Base-by-base conservation (phyloP, 2,329 filamentous ascomycete species). In the Lachnum nothofagi region DNA sequence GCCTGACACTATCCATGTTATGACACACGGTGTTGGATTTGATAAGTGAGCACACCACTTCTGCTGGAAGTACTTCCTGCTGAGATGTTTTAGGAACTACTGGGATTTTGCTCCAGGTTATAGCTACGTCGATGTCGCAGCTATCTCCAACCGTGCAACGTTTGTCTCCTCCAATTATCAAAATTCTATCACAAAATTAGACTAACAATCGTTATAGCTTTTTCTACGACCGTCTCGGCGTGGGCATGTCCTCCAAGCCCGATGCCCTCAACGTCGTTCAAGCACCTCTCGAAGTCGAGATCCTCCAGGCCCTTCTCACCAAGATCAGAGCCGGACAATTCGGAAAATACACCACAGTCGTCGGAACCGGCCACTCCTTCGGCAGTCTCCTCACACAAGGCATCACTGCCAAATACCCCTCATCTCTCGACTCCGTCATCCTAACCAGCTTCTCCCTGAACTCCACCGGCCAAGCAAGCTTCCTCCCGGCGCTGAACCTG, bases 51-150 rank as follows among this genome's bases (percentile, higher is more conserved):
- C 17, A 17, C n/a, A 14, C 14, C 8, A 37, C 20, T 17, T 17
- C 5, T 9, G 5, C 12, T 17, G 5, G 20, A 37, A 17, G 4
- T 37, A n/a, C 2, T 3, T 10, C 10, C 4, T 20, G 20, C 8
- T 9, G 5, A 17, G 17, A n/a, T 19, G 17, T 16, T 20, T 19
- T 17, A 37, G 34, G 34, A 27, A 19, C 9, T 49, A 50, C 31
- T 53, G 48, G 44, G 44, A 53, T 8, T 33, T 53, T 40, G 44
- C 44, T 12, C 40, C 40, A 4, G 44, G 47, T 61, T 84, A 85
- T 68, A 80, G 75, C 60, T 85, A 85, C 62, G 72, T 79, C 33
- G 70, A 75, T 40, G 65, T 65, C n/a, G 70, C 82, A 1, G 72
- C 71, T 22, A 55, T 69, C 8, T 67, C 73, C 9, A 42, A 46